These are phyloP conservation scores for Clarireedia monteithiana DNA, from an alignment of 2,329 filamentous ascomycete genomes.

Conservation along the genomic window DNA sequence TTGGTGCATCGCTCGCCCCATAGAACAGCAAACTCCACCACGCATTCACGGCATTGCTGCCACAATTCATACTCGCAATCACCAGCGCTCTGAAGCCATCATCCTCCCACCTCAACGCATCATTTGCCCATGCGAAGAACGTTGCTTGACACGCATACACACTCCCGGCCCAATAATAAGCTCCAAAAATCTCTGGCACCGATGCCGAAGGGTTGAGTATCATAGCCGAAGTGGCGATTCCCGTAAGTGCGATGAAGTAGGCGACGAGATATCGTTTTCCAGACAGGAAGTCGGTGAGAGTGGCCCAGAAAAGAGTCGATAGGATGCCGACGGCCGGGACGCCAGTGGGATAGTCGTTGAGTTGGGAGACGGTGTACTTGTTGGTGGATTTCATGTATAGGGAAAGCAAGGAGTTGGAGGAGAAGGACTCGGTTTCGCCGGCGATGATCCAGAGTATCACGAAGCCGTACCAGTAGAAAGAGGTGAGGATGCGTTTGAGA, in stretches of 20 bases:
- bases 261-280: conserved; percentile 59
- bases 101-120: conserved; percentile 53
- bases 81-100: conserved; percentile 58
- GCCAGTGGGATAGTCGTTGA: conserved; percentile 47
- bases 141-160: conserved; percentile 68
- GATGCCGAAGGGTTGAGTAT: conserved; percentile 41
- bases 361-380: conserved; percentile 39
- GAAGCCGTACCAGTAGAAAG: conserved; percentile 61
- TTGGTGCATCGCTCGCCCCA: conserved; percentile 55
- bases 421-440: conserved; percentile 64
- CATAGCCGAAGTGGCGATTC: conserved; percentile 53
- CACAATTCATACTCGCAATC: conserved; percentile 64
- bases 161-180: conserved; percentile 63
- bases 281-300: conserved; percentile 55
- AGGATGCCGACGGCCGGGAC: conserved; percentile 42
- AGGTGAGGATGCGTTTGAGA: conserved; percentile 45
- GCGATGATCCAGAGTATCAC: conserved; percentile 61
- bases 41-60: conserved; percentile 60
- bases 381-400: conserved; percentile 41
- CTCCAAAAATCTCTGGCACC: conserved; percentile 48
- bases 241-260: conserved; percentile 59
- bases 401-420: conserved; percentile 50
- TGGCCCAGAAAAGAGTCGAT: conserved; percentile 60
- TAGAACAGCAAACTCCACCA: conserved; percentile 72
- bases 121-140: conserved; percentile 71